Evolutionary conservation across 352 stramenopile species (phyloP).

Genomic region (Halophytophthora batemanensis): DNA sequence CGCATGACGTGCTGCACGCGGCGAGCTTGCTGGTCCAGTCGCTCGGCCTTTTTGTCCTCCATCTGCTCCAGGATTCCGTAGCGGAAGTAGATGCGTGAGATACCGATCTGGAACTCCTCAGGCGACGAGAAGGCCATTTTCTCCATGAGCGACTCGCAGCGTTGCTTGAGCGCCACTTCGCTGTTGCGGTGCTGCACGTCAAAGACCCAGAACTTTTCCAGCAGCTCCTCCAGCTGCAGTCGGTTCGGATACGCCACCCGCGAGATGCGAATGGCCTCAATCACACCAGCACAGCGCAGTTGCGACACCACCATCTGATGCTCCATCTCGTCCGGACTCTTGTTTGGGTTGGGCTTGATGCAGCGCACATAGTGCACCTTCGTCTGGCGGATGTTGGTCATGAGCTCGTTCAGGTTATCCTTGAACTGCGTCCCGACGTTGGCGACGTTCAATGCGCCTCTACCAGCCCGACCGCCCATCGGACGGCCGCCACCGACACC

Average conservation of each 20-base stretch:
- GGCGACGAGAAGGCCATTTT: slow-evolving; percentile 62
- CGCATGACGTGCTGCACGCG: slow-evolving; percentile 74
- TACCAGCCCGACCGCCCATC: slow-evolving; percentile 30
- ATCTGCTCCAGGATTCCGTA: slow-evolving; percentile 78
- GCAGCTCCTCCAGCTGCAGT: slow-evolving; percentile 80
- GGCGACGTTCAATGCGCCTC: slow-evolving; percentile 48
- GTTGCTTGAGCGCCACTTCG: slow-evolving; percentile 37
- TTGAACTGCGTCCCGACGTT: slow-evolving; percentile 87
- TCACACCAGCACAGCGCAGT: slow-evolving; percentile 96
- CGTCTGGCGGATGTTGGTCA: slow-evolving; percentile 92
- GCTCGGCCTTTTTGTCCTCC: slow-evolving; percentile 60
- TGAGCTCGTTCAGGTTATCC: slow-evolving; percentile 90
- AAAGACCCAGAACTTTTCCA: slow-evolving; percentile 83
- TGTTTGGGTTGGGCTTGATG: slow-evolving; percentile 98
- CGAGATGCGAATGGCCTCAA: slow-evolving; percentile 98
- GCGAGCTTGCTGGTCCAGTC: slow-evolving; percentile 56
- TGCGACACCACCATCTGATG: slow-evolving; percentile 94
- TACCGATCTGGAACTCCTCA: slow-evolving; percentile 73
- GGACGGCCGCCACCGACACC: slow-evolving; percentile 20
- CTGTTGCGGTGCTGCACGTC: slow-evolving; percentile 34
- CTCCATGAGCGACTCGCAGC: slow-evolving; percentile 55
- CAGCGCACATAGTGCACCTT: slow-evolving; percentile 99
- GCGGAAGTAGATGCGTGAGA: slow-evolving; percentile 80
- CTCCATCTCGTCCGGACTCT: slow-evolving; percentile 87
- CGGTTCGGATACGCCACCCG: slow-evolving; percentile 97